A percentile compares a stretch with the other conserved stretches of the same genome.
phyloP scores from a whole-genome alignment of 345 rosid species.

The Hevea brasiliensis region DNA sequence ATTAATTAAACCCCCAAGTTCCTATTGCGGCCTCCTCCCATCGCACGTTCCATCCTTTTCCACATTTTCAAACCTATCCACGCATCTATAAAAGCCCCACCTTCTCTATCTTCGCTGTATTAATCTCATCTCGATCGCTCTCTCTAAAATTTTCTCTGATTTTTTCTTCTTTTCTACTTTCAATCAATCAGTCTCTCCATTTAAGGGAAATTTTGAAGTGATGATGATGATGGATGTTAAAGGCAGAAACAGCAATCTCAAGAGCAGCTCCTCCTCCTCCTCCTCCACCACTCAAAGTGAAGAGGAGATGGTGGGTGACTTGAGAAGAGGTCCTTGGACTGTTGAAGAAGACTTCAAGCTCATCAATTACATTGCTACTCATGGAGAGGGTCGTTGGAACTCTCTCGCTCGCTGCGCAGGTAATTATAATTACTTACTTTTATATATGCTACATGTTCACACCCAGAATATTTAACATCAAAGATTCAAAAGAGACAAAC shows the following conservation, averaged over 20 bases:
- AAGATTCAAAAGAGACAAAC: constrained; percentile 18
- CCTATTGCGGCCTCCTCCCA: constrained; percentile 41
- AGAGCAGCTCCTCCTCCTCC: constrained; percentile 19
- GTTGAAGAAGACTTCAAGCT: constrained; percentile 76
- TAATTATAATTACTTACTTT: constrained; percentile 7
- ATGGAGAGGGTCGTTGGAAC: constrained; percentile 95
- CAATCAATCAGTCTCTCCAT: constrained; percentile 36
- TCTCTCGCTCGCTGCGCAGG: constrained; percentile 73
- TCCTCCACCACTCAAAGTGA: constrained; percentile 21
- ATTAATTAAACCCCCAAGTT: constrained; percentile 20
- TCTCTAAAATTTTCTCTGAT: constrained; percentile 25
- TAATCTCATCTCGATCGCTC: constrained; percentile 39
- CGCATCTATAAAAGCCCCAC: constrained; percentile 37
- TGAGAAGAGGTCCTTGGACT: constrained; percentile 94
- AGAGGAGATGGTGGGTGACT: constrained; percentile 44
- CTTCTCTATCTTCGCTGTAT: constrained; percentile 44
- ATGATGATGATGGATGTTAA: constrained; percentile 47
- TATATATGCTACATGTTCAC: neutral
- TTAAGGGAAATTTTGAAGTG: constrained; percentile 10
- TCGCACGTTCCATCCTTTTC: constrained; percentile 26
- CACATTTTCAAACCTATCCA: constrained; percentile 30
- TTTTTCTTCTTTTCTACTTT: constrained; percentile 9
- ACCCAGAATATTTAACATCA: neutral
- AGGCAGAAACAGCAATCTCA: constrained; percentile 19
- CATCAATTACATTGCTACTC: constrained; percentile 54